A percentile compares a stretch with the other conserved stretches of the same genome.
Evolutionary conservation across 495 filamentous ascomycete genomes (phyloP).

Genomic region (Penicillium macrosclerotiorum): DNA sequence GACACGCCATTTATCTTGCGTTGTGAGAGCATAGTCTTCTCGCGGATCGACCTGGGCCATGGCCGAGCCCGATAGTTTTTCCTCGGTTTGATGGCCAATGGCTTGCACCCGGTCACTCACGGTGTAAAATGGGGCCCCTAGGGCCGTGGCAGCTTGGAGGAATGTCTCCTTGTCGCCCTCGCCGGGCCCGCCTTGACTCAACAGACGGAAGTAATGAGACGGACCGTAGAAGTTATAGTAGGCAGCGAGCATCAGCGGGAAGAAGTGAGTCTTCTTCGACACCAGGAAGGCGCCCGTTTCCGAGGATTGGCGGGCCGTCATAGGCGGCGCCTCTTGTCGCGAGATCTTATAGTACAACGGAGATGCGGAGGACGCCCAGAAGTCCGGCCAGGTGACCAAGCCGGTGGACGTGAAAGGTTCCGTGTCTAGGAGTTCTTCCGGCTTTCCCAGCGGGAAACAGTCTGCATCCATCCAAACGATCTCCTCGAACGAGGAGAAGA

Average conservation of each 20-base stretch:
- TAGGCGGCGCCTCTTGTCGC: conserved; percentile 37
- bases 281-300: conserved; percentile 60
- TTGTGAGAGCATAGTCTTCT: conserved; percentile 40
- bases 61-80: conserved; percentile 34
- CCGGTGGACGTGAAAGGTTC: conserved; percentile 53
- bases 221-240: conserved; percentile 67
- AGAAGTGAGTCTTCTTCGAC: conserved; percentile 52
- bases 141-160: conserved; percentile 49
- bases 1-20: conserved; percentile 35
- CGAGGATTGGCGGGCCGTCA: conserved; percentile 41
- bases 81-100: conserved; percentile 36
- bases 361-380: conserved; percentile 54
- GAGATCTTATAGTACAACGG: conserved; percentile 55
- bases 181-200: conserved; percentile 55
- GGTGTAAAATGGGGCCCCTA: conserved; percentile 49
- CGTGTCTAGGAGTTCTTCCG: conserved; percentile 47
- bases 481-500: conserved; percentile 60
- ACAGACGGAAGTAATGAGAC: conserved; percentile 55
- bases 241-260: conserved; percentile 52
- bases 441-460: conserved; percentile 51
- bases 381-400: conserved; percentile 62
- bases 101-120: conserved; percentile 46
- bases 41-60: conserved; percentile 49
- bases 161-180: conserved; percentile 69
- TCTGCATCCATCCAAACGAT: conserved; percentile 64